Base-by-base conservation (phyloP, 2,329 filamentous ascomycete species). In the Fusarium ramigenum region DNA sequence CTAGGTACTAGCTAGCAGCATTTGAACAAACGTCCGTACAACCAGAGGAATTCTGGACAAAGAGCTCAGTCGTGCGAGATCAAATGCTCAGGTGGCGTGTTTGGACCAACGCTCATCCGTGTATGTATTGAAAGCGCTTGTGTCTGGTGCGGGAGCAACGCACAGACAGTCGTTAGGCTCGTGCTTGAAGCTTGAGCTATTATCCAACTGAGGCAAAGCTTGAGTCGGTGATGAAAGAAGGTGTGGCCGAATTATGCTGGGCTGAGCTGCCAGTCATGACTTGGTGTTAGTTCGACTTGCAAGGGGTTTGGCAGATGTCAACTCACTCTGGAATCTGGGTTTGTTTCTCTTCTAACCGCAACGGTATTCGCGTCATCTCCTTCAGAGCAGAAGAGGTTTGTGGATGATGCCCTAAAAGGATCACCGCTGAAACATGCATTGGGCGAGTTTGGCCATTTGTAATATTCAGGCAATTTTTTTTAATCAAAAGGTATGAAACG, bases 91-190 rank as follows among this genome's bases (percentile, higher is more conserved):
- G 60, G 64, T 66, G 72, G 68, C 42, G 66, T 71, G 66, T 40
- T 52, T 44, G 32, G 61, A 56, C 70, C 40, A 68, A 57, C 30
- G 28, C 49, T 60, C 36, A 44, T 71, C 43, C 57, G 61, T 69
- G 60, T 58, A 54, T 66, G 53, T 66, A 67, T 62, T n/a, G 63
- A 67, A 56, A 54, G 61, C 61, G 69, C 67, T 62, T 67, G 60
- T 63, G 50, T 63, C 54, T 23, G 32, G 23, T 37, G 28, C 65
- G 66, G 66, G 64, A 69, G 47, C 56, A 46, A 50, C 69, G 75
- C 75, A 77, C 75, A 76, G 75, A 76, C 75, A 42, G 49, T 65
- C 57, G 54, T 63, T 66, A 64, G 75, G 74, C 75, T 77, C 62
- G 72, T 75, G 70, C 71, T 68, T 47, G 39, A 60, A 62, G 53